These are phyloP conservation scores for Aechmea fasciata DNA, from an alignment of 176 grass and related monocot genomes.

Conservation along the genomic window DNA sequence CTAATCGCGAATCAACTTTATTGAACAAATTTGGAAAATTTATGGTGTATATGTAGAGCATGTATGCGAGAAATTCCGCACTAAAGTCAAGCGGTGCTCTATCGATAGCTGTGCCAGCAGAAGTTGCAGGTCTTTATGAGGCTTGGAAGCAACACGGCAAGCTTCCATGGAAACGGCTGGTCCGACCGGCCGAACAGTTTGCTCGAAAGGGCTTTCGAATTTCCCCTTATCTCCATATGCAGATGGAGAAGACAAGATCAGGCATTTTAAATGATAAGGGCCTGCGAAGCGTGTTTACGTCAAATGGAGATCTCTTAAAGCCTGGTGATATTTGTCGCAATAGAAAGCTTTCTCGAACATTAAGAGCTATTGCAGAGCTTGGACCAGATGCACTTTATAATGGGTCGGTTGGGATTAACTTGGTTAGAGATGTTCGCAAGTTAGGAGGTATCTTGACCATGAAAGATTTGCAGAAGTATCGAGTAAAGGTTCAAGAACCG, in stretches of 20 bases:
- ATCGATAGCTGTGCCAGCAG: slow-evolving; percentile 65
- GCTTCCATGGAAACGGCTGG: slow-evolving; percentile 64
- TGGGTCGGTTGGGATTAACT: slow-evolving; percentile 29
- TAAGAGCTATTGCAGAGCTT: slow-evolving; percentile 31
- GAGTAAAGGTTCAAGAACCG: slow-evolving; percentile 51
- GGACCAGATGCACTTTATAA: slow-evolving; percentile 58
- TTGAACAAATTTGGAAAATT: background rate
- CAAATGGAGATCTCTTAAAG: slow-evolving; percentile 41
- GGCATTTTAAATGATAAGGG: slow-evolving; percentile 55
- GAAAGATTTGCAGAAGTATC: slow-evolving; percentile 59
- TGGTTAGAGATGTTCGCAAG: slow-evolving; percentile 50
- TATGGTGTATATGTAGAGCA: slow-evolving; percentile 37
- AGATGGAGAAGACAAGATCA: slow-evolving; percentile 46
- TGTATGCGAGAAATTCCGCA: slow-evolving; percentile 56
- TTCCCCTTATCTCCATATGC: slow-evolving; percentile 71
- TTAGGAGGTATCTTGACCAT: slow-evolving; percentile 50
- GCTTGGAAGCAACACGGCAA: slow-evolving; percentile 76
- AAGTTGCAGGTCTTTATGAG: slow-evolving; percentile 56
- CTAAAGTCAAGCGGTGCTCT: slow-evolving; percentile 61
- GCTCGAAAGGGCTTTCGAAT: slow-evolving; percentile 49
- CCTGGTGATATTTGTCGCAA: slow-evolving; percentile 58
- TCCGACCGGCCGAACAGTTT: slow-evolving; percentile 43
- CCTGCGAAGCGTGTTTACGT: slow-evolving; percentile 40
- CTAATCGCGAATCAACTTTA: background rate
- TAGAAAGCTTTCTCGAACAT: slow-evolving; percentile 36